Conservation (phyloP, 1,139 yeast genomes). For the Diutina neorugosa region DNA sequence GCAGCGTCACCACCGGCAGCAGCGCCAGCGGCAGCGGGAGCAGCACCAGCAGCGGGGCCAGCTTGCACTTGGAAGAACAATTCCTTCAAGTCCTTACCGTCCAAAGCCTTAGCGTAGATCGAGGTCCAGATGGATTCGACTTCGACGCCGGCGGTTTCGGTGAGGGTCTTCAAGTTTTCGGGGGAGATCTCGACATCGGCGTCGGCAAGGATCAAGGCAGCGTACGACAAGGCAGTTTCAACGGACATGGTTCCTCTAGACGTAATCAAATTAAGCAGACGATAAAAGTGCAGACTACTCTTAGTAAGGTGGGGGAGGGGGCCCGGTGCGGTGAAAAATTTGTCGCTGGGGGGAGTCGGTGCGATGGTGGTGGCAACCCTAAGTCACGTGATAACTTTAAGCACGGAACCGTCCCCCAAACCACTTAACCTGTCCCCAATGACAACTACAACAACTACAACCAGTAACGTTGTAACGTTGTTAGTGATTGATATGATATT, state of each 20-base stretch:
- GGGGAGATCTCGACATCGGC: slow-evolving; percentile 91
- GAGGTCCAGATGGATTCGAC: slow-evolving; percentile 69
- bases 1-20: slow-evolving; percentile 50
- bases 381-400: not conserved
- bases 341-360: not conserved
- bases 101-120: slow-evolving; percentile 90
- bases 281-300: slow-evolving; percentile 13
- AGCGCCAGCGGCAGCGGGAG: slow-evolving; percentile 35
- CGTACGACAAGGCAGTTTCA: slow-evolving; percentile 74
- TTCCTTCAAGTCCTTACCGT: slow-evolving; percentile 92
- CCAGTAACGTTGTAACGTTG: too few relatives aligned
- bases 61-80: slow-evolving; percentile 71
- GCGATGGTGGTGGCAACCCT: not conserved
- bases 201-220: slow-evolving; percentile 97
- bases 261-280: slow-evolving; percentile 7
- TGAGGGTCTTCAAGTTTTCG: slow-evolving; percentile 77
- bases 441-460: too few relatives aligned
- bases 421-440: too few relatives aligned
- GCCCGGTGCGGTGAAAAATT: not conserved
- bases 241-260: slow-evolving; percentile 42
- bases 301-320: not conserved
- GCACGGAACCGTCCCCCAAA: too few relatives aligned
- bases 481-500: too few relatives aligned
- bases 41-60: slow-evolving; percentile 63
- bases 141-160: slow-evolving; percentile 83